Conservation (phyloP, 306 rosid genomes). For the Malus domestica region DNA sequence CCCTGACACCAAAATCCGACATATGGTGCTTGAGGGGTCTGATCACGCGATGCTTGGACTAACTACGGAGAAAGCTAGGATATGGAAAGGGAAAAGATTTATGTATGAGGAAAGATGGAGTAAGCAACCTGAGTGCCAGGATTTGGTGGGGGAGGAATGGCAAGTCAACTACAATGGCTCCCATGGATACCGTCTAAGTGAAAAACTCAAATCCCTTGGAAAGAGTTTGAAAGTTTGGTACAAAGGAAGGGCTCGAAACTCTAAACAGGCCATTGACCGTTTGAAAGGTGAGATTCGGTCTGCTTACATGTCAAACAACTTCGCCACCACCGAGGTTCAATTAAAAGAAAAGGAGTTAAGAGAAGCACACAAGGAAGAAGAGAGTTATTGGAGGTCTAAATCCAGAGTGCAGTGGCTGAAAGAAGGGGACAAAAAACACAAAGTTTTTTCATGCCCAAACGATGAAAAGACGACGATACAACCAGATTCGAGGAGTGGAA, state of each 20-base stretch:
- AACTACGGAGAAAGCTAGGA: rapidly evolving
- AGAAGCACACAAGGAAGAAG: too few relatives aligned
- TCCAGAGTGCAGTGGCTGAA: too few relatives aligned
- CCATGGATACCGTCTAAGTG: rapidly evolving
- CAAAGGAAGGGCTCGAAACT: too few relatives aligned
- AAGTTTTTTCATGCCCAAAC: too few relatives aligned
- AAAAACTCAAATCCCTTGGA: too few relatives aligned
- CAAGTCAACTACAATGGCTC: rapidly evolving
- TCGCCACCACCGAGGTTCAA: rapidly evolving
- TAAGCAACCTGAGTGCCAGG: rapidly evolving
- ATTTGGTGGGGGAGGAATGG: rapidly evolving
- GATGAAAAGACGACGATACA: rapidly evolving
- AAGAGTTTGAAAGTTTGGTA: rapidly evolving
- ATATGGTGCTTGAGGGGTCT: rapidly evolving
- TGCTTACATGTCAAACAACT: rapidly evolving
- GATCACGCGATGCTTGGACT: too few relatives aligned
- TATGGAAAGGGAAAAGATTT: too few relatives aligned
- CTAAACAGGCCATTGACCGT: rapidly evolving
- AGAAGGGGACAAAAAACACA: too few relatives aligned
- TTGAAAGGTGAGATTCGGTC: rapidly evolving
- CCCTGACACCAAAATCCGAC: too few relatives aligned
- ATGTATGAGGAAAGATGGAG: too few relatives aligned
- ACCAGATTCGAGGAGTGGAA: rapidly evolving
- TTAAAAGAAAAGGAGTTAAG: rapidly evolving
- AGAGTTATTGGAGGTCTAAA: rapidly evolving